Evolutionary conservation across 768 basidiomycete genomes (phyloP), one percentile per base, ranked within the genome.

Genomic region (Leucogyrophana mollusca): DNA sequence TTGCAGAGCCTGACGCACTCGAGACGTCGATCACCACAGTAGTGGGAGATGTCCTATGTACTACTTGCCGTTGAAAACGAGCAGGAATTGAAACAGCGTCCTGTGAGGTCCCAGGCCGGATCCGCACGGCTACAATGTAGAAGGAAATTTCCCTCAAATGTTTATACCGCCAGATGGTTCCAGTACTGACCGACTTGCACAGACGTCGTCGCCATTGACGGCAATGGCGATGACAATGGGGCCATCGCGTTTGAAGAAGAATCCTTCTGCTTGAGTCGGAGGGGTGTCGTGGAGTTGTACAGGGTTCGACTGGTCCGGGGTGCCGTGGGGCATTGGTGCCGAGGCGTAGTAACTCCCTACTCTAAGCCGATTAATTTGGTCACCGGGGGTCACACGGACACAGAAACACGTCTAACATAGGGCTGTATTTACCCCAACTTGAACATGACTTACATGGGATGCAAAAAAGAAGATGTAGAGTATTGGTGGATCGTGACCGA

Each of bases 11-110:
- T 32, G 82, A 62, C 18, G 74, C 69, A 42, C 82, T 73, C 39
- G 79, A 73, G 45, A 82, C 71, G 66, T 98, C 95, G 55, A 96
- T 84, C n/a, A 83, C 67, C 50, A 98, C 82, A n/a, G 81, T 80
- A 39, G 83, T 90, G 20, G 79, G 55, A 16, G 88, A 82, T 42
- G 76, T 74, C 16, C 90, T 78, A 59, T 90, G 86, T 69, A 98
- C 83, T 61, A 94, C 85, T 53, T 83, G 80, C 54, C 88, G 83
- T 72, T 96, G 94, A 69, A 97, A 96, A 65, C 95, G 89, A 67
- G 86, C 83, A 57, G 95, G 95, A 52, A 95, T 93, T 61, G 87
- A 85, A 41, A 76, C 75, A 34, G 84, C 73, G 73, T 96, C 94
- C 65, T 94, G 88, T 25, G 77, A 68, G 35, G 91, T 91, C 35